Percentiles rank a stretch among this genome's conserved stretches.
phyloP scores from a whole-genome alignment of 495 filamentous ascomycete genomes.

The Rhizodiscina lignyota region DNA sequence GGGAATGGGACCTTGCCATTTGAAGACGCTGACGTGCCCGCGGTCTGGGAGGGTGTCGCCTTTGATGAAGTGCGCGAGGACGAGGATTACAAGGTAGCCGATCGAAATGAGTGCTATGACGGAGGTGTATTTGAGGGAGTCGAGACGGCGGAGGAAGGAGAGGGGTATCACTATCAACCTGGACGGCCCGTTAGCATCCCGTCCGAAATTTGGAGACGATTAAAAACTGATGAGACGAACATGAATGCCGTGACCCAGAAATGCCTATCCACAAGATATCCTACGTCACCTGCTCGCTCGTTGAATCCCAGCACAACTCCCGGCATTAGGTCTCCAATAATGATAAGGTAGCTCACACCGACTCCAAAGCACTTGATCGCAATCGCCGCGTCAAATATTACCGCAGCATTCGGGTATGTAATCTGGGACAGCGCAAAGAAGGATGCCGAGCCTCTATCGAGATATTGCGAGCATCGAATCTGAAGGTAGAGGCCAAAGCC shows the following conservation, averaged over 20 bases:
- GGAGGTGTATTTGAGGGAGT: slow-evolving; percentile 95
- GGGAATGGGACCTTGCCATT: slow-evolving; percentile 63
- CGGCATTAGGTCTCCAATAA: slow-evolving; percentile 97
- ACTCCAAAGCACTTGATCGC: slow-evolving; percentile 97
- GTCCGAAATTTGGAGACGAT: neutral
- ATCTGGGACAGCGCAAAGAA: slow-evolving; percentile 93
- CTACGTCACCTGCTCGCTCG: slow-evolving; percentile 38
- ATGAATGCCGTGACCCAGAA: slow-evolving; percentile 99
- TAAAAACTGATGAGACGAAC: slow-evolving; percentile 26
- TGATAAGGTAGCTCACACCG: slow-evolving; percentile 91
- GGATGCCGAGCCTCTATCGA: slow-evolving; percentile 64
- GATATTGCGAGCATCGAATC: slow-evolving; percentile 74
- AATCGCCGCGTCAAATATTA: slow-evolving; percentile 91
- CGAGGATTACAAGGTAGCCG: slow-evolving; percentile 79
- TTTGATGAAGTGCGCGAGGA: slow-evolving; percentile 72
- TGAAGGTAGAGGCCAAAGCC: slow-evolving; percentile 94
- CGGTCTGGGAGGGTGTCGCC: slow-evolving; percentile 60
- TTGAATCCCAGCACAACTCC: slow-evolving; percentile 69
- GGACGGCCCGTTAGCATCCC: slow-evolving; percentile 6
- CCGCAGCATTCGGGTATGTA: slow-evolving; percentile 90
- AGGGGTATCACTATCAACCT: slow-evolving; percentile 89
- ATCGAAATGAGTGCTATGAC: slow-evolving; percentile 83
- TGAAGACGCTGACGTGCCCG: slow-evolving; percentile 52
- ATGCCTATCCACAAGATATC: slow-evolving; percentile 69
- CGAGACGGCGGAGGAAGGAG: slow-evolving; percentile 75